Percentiles rank a stretch among this genome's conserved stretches.
Conservation (phyloP, 441 rosid species). For the Biscutella laevigata region DNA sequence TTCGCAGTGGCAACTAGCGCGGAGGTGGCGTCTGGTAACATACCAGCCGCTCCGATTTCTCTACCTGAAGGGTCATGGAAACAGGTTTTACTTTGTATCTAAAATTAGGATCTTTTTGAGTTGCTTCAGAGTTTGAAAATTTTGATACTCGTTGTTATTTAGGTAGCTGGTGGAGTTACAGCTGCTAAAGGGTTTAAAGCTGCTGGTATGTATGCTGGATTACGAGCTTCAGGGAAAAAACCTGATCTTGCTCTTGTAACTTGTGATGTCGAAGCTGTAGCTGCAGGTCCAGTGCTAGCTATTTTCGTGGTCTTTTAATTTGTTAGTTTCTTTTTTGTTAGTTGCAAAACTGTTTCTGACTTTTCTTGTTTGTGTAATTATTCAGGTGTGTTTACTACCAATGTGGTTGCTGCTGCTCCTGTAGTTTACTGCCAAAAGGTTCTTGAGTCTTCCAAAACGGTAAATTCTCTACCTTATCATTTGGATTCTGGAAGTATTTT, state of each 20-base stretch:
- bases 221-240: conserved; percentile 76
- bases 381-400: conserved; percentile 78
- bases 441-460: conserved; percentile 46
- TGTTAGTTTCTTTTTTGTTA: not conserved
- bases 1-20: conserved; percentile 27
- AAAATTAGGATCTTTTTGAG: not conserved
- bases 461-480: conserved; percentile 17
- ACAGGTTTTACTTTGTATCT: conserved; percentile 34
- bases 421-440: conserved; percentile 67
- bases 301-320: not conserved
- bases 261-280: conserved; percentile 77
- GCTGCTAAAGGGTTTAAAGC: conserved; percentile 92
- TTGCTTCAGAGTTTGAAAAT: not conserved
- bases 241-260: conserved; percentile 88
- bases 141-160: conserved; percentile 10
- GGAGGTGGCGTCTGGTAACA: conserved; percentile 42
- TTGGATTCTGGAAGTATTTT: not conserved
- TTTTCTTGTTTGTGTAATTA: not conserved
- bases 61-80: conserved; percentile 83
- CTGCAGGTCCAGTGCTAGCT: conserved; percentile 47
- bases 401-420: conserved; percentile 93
- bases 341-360: not conserved
- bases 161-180: conserved; percentile 91
- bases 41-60: conserved; percentile 77
- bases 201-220: conserved; percentile 71